Evolutionary conservation across 2,329 filamentous ascomycete species (phyloP).

Genomic region (Botrytis tulipae): DNA sequence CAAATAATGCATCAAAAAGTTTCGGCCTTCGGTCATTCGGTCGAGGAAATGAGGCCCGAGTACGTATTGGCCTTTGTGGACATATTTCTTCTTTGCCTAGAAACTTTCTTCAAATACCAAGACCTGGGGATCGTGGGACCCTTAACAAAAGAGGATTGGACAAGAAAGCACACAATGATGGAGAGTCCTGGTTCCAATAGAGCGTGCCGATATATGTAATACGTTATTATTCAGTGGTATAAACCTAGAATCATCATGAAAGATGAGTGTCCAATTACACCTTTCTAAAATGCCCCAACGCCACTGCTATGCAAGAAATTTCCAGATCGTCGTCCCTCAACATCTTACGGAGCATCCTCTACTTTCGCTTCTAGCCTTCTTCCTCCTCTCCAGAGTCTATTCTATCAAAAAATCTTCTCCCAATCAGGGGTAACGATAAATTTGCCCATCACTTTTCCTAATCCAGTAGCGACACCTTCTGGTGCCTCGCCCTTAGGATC

Average conservation of each 20-base stretch:
- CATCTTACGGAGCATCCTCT: background rate
- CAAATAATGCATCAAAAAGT: background rate
- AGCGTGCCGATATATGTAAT: background rate
- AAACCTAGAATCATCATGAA: constrained; percentile 9
- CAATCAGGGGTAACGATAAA: constrained; percentile 60
- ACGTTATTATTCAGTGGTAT: background rate
- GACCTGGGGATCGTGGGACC: background rate
- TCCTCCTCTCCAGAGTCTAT: background rate
- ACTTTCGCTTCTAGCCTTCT: background rate
- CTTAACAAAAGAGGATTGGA: background rate
- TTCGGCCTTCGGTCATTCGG: background rate
- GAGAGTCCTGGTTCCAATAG: background rate
- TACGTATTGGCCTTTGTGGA: background rate
- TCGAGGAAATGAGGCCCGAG: background rate
- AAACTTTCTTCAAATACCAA: background rate
- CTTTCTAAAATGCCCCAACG: constrained; percentile 6
- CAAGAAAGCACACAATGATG: background rate
- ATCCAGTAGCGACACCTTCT: constrained; percentile 54
- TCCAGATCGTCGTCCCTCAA: background rate
- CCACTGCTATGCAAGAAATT: constrained; percentile 20
- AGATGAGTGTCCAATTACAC: constrained; percentile 13
- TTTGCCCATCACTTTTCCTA: constrained; percentile 62
- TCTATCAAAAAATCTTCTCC: constrained; percentile 47
- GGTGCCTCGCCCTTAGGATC: constrained; percentile 32
- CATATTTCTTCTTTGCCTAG: background rate